Conservation (phyloP, 768 basidiomycete genomes). For the Calocybe cyanea region DNA sequence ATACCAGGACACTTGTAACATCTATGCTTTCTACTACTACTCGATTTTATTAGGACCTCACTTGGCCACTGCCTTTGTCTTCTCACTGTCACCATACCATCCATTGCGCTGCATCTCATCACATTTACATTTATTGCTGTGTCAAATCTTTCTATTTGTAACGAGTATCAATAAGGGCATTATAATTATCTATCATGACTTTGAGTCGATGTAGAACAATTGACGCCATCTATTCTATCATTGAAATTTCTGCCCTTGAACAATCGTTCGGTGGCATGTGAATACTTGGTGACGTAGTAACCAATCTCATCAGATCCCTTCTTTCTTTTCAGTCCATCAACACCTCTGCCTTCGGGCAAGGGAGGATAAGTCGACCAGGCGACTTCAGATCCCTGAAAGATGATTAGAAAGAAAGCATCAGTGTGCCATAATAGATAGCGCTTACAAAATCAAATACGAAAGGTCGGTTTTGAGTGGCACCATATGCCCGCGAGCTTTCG, state of each 20-base stretch:
- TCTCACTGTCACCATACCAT: conserved; percentile 13
- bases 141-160: conserved; percentile 15
- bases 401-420: conserved; percentile 8
- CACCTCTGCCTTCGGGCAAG: conserved; percentile 19
- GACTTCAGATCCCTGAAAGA: conserved; percentile 52
- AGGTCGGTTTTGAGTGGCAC: conserved; percentile 70
- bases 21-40: conserved; percentile 13
- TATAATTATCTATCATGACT: conserved; percentile 16
- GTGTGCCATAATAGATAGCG: conserved; percentile 3
- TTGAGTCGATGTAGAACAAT: conserved; percentile 3
- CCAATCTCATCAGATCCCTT: conserved; percentile 35
- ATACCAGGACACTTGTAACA: conserved; percentile 43
- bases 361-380: conserved; percentile 49
- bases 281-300: conserved; percentile 47
- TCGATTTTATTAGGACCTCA: conserved; percentile 15
- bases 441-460: conserved; percentile 76
- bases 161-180: conserved; percentile 13
- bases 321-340: conserved; percentile 27
- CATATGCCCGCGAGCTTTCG: conserved; percentile 78
- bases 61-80: conserved; percentile 14
- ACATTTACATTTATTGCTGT: conserved; percentile 20
- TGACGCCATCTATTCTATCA: background rate
- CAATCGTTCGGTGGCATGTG: conserved; percentile 17
- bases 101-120: conserved; percentile 13
- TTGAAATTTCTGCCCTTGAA: conserved; percentile 7